These are phyloP conservation scores for Alliaria petiolata DNA, from an alignment of 345 rosid species.

Conservation along the genomic window DNA sequence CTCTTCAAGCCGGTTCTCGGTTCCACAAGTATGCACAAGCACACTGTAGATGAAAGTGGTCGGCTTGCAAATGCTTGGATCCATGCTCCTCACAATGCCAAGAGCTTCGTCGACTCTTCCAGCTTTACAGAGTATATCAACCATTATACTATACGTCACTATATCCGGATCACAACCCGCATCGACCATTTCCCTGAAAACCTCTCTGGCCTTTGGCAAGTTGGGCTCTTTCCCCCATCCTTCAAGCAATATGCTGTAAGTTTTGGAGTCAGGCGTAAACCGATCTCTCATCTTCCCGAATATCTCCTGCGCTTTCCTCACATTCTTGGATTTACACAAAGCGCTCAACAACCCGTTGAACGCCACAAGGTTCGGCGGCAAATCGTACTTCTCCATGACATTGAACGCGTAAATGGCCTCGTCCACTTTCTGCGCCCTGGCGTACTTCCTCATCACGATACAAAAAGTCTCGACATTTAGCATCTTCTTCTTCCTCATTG, in stretches of 20 bases:
- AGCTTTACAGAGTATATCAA: slow-evolving; percentile 78
- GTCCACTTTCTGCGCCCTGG: slow-evolving; percentile 71
- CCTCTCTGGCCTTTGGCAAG: slow-evolving; percentile 77
- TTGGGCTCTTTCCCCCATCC: slow-evolving; percentile 95
- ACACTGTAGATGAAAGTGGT: slow-evolving; percentile 80
- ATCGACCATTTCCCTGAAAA: slow-evolving; percentile 65
- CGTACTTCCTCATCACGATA: slow-evolving; percentile 84
- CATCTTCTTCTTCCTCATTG: slow-evolving; percentile 65
- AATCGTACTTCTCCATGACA: slow-evolving; percentile 74
- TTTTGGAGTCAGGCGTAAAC: slow-evolving; percentile 59
- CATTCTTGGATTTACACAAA: slow-evolving; percentile 83
- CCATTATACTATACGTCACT: slow-evolving; percentile 86
- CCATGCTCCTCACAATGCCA: slow-evolving; percentile 60
- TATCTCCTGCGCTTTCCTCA: slow-evolving; percentile 87
- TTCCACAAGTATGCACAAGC: slow-evolving; percentile 75
- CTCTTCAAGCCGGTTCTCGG: slow-evolving; percentile 69
- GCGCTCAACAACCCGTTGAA: slow-evolving; percentile 83
- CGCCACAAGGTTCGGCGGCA: slow-evolving; percentile 60
- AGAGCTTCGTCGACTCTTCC: slow-evolving; percentile 92
- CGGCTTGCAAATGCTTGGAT: slow-evolving; percentile 47
- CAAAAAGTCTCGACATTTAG: slow-evolving; percentile 81
- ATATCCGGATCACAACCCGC: slow-evolving; percentile 73
- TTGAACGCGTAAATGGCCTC: slow-evolving; percentile 84
- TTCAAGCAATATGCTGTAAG: slow-evolving; percentile 78
- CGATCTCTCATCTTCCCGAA: slow-evolving; percentile 57